Evolutionary conservation across 179 eudicot species (phyloP).

Genomic region (Amaranthus tricolor): DNA sequence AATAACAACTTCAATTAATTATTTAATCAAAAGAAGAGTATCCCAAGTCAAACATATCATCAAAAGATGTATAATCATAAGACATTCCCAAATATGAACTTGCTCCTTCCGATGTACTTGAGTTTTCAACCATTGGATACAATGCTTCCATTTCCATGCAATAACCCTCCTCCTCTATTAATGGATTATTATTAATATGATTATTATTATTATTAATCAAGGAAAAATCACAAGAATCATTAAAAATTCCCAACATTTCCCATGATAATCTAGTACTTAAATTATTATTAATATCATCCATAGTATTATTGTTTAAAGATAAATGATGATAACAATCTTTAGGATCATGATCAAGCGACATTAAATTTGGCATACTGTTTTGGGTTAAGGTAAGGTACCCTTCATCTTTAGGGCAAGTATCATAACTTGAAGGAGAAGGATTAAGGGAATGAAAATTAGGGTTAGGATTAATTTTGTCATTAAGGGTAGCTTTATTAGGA

Average conservation of each 20-base stretch:
- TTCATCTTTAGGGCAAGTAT: background rate
- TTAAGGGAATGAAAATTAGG: background rate
- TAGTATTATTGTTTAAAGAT: background rate
- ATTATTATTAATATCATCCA: background rate
- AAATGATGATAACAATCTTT: background rate
- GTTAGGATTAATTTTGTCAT: background rate
- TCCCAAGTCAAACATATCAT: slow-evolving; percentile 42
- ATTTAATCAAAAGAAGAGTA: slow-evolving; percentile 30
- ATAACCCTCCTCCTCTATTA: slow-evolving; percentile 38
- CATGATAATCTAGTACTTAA: slow-evolving; percentile 32
- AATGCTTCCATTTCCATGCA: slow-evolving; percentile 28
- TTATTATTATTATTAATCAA: slow-evolving; percentile 24
- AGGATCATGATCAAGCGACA: slow-evolving; percentile 2
- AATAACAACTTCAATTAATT: background rate
- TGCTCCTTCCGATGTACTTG: background rate
- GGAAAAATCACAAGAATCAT: slow-evolving; percentile 25
- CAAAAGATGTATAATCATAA: slow-evolving; percentile 22
- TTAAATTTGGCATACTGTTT: background rate
- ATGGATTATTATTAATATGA: slow-evolving; percentile 19
- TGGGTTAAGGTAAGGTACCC: slow-evolving; percentile 7
- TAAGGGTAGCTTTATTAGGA: background rate
- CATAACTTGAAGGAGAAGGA: background rate
- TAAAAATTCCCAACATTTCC: slow-evolving; percentile 21
- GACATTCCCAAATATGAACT: slow-evolving; percentile 5
- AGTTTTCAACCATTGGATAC: slow-evolving; percentile 23